Conservation (phyloP, 208 protist species). For the Trypanosoma conorhini region DNA sequence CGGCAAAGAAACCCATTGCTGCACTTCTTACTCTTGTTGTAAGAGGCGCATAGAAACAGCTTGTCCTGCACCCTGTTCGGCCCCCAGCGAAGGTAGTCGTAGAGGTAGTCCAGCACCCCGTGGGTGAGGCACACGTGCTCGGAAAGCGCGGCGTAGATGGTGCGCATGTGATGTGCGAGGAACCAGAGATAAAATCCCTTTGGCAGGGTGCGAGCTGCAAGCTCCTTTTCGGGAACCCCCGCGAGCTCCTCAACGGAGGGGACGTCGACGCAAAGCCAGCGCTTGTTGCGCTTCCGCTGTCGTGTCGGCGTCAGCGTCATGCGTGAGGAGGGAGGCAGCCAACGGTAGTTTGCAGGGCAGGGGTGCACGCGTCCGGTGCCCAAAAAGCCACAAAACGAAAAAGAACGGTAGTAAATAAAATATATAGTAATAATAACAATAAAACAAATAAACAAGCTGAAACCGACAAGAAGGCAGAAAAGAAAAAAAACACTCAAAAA, state of each 20-base stretch:
- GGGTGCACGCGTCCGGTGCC: neutral
- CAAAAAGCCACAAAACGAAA: constrained; percentile 10
- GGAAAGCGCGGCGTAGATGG: constrained; percentile 68
- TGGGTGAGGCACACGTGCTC: constrained; percentile 55
- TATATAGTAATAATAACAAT: too few species aligned
- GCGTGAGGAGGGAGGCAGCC: neutral
- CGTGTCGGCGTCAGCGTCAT: constrained; percentile 19
- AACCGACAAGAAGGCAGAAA: neutral
- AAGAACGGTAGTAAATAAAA: constrained; percentile 5
- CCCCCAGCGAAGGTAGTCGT: constrained; percentile 77
- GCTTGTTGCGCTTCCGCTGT: constrained; percentile 45
- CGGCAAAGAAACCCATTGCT: constrained; percentile 64
- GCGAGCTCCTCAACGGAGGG: constrained; percentile 61
- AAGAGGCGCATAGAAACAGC: constrained; percentile 67
- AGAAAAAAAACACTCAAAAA: constrained; percentile 6
- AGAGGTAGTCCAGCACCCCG: constrained; percentile 74
- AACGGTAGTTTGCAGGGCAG: neutral
- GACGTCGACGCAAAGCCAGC: constrained; percentile 62
- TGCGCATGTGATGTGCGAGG: constrained; percentile 70
- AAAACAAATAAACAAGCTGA: constrained; percentile 3
- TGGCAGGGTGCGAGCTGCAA: constrained; percentile 38
- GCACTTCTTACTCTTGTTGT: constrained; percentile 45
- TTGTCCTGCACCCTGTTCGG: constrained; percentile 80
- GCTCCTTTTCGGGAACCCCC: constrained; percentile 35
- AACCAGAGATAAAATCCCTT: constrained; percentile 73